Conservation (phyloP, 257 asterid genomes). For the Rubia yunnanensis region DNA sequence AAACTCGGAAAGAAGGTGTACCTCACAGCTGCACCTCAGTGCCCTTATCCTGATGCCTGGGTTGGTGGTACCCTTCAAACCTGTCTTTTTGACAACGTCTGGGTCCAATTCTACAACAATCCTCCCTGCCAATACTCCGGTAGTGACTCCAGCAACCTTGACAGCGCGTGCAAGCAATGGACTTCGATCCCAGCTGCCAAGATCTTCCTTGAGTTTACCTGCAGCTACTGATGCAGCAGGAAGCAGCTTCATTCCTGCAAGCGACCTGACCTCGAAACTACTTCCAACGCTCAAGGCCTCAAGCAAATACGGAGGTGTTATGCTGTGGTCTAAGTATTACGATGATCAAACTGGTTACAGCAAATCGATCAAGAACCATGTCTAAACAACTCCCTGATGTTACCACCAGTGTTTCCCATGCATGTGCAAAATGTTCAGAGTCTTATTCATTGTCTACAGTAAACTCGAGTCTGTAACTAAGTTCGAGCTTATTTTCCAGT, state of each 20-base stretch:
- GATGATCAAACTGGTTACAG: conserved; percentile 21
- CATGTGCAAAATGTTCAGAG: background rate
- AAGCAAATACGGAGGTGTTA: conserved; percentile 20
- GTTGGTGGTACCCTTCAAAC: conserved; percentile 30
- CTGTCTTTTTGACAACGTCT: conserved; percentile 38
- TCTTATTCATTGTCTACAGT: background rate
- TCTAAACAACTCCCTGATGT: background rate
- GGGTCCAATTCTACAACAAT: conserved; percentile 39
- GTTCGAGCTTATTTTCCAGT: background rate
- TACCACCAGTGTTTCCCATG: background rate
- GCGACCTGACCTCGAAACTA: conserved; percentile 13
- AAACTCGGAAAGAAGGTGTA: conserved; percentile 34
- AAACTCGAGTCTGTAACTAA: background rate
- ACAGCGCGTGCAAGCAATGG: conserved; percentile 30
- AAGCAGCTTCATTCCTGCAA: conserved; percentile 23
- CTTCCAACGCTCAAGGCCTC: conserved; percentile 17
- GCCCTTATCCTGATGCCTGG: conserved; percentile 42
- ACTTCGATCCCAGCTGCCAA: conserved; percentile 13
- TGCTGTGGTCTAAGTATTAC: conserved; percentile 24
- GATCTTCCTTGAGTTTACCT: conserved; percentile 19
- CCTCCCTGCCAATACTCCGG: conserved; percentile 34
- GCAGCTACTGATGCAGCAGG: conserved; percentile 25
- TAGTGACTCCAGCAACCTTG: conserved; percentile 13
- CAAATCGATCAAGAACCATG: conserved; percentile 15
- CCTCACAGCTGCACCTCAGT: conserved; percentile 44